phyloP scores from a whole-genome alignment of 805 yeast genomes.

The Ogataea polymorpha region DNA sequence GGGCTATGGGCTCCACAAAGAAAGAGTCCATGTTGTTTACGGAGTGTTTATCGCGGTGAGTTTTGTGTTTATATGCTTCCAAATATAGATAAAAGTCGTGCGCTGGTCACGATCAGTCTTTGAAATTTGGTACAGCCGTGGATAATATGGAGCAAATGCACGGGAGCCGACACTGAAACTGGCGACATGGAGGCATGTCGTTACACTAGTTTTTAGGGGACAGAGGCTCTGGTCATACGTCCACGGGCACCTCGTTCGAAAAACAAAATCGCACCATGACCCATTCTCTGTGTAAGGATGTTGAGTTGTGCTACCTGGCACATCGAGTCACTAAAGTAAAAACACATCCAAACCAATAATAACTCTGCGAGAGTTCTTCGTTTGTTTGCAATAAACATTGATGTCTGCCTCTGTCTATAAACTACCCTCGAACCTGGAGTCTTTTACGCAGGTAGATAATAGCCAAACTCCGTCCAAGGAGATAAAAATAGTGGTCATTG shows the following conservation, averaged over 20 bases:
- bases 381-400: neutral
- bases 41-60: neutral
- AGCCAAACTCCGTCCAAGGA: conserved; percentile 9
- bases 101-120: neutral
- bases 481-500: conserved; percentile 60
- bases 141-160: neutral
- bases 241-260: too few relatives aligned
- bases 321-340: conserved; percentile 1
- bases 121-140: conserved; percentile 1
- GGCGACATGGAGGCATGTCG: too few relatives aligned
- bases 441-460: conserved; percentile 9
- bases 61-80: conserved; percentile 14
- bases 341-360: neutral
- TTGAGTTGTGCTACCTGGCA: neutral
- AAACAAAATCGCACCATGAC: too few relatives aligned
- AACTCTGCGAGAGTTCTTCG: neutral
- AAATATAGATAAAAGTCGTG: conserved; percentile 14
- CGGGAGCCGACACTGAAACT: neutral
- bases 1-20: conserved; percentile 18
- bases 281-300: conserved; percentile 2
- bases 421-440: conserved; percentile 10
- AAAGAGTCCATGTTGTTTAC: conserved; percentile 7
- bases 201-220: too few relatives aligned
- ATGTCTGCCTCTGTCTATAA: conserved; percentile 15
- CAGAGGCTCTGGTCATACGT: too few relatives aligned